Conservation (phyloP, 495 filamentous ascomycete species). For the Penicillium pulvis region DNA sequence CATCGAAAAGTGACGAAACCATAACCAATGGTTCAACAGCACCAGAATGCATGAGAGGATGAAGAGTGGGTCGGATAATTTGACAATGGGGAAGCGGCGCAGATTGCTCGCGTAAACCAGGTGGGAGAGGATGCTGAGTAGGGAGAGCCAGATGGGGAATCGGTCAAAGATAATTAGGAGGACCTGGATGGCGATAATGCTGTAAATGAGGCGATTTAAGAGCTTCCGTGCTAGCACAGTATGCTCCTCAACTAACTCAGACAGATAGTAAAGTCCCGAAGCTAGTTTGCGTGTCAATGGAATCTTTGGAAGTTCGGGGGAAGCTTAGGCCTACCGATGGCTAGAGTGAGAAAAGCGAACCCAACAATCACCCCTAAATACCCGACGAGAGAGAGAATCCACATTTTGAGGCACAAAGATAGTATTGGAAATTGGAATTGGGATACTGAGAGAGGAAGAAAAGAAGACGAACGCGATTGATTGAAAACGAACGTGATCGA, state of each 20-base stretch:
- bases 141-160: slow-evolving; percentile 73
- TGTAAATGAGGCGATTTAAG: slow-evolving; percentile 82
- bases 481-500: slow-evolving; percentile 6
- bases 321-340: slow-evolving; percentile 67
- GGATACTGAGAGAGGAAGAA: not conserved
- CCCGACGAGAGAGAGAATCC: slow-evolving; percentile 87
- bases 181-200: slow-evolving; percentile 71
- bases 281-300: slow-evolving; percentile 49
- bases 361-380: slow-evolving; percentile 85
- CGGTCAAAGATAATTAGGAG: slow-evolving; percentile 79
- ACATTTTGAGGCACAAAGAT: slow-evolving; percentile 61
- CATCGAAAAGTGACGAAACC: slow-evolving; percentile 90
- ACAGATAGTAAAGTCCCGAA: slow-evolving; percentile 96
- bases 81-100: slow-evolving; percentile 84
- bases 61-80: slow-evolving; percentile 86
- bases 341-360: slow-evolving; percentile 90
- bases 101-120: slow-evolving; percentile 88
- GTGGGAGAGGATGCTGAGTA: slow-evolving; percentile 80
- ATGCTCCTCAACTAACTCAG: slow-evolving; percentile 96
- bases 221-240: slow-evolving; percentile 88
- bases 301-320: not conserved
- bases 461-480: not conserved
- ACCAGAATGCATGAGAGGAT: slow-evolving; percentile 83
- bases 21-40: slow-evolving; percentile 90
- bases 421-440: not conserved